Evolutionary conservation across 371 early-diverging fungal genomes (phyloP).

Genomic region (Mortierella sp.): DNA sequence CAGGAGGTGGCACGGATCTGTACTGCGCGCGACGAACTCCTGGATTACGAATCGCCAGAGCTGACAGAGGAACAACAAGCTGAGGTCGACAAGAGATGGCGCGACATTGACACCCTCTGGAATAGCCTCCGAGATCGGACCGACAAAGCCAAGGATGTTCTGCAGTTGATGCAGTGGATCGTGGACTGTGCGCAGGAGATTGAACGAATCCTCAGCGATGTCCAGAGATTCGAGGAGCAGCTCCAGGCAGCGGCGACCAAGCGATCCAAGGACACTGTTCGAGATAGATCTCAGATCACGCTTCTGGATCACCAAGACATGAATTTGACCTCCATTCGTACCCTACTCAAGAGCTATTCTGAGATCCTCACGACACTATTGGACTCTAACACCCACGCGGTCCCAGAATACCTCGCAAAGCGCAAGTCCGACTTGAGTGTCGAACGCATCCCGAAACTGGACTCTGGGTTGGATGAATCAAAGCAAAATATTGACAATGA

Average conservation of each 20-base stretch:
- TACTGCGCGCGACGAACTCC: constrained; percentile 31
- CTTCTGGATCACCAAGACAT: constrained; percentile 41
- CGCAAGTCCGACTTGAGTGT: constrained; percentile 16
- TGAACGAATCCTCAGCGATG: constrained; percentile 30
- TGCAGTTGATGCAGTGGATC: constrained; percentile 49
- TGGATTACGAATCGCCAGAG: constrained; percentile 45
- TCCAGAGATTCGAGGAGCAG: constrained; percentile 41
- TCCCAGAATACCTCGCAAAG: constrained; percentile 31
- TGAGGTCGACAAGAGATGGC: constrained; percentile 43
- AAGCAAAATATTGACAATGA: constrained; percentile 36
- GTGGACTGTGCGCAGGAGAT: constrained; percentile 48
- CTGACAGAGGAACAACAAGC: constrained; percentile 29
- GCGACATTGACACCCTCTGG: constrained; percentile 31
- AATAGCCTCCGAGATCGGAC: constrained; percentile 19
- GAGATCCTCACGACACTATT: constrained; percentile 23
- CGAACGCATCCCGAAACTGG: constrained; percentile 21
- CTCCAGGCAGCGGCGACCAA: constrained; percentile 30
- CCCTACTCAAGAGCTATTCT: constrained; percentile 28
- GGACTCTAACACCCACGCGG: constrained; percentile 25
- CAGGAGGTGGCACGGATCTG: constrained; percentile 23
- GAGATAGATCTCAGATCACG: constrained; percentile 33
- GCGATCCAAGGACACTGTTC: constrained; percentile 34
- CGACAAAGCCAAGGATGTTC: constrained; percentile 16
- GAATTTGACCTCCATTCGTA: constrained; percentile 27
- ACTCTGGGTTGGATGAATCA: constrained; percentile 11